phyloP scores from a whole-genome alignment of 129 eudicot genomes.

The Helianthus annuus region HanXRQr2.0-SUNRISE NC_035444.2:14502049-14502548 shows the following conservation, averaged over 20 bases:
- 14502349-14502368: slow-evolving; percentile 52
- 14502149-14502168: neutral
- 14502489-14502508: neutral
- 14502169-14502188: neutral
- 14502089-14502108: neutral
- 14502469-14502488: neutral
- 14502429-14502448: neutral
- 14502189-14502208: neutral
- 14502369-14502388: slow-evolving; percentile 56
- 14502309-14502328: slow-evolving; percentile 44
- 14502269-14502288: slow-evolving; percentile 10
- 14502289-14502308: slow-evolving; percentile 4
- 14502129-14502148: neutral
- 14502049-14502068: neutral
- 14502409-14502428: slow-evolving; percentile 30
- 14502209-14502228: neutral
- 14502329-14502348: slow-evolving; percentile 66
- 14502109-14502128: neutral
- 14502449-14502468: neutral
- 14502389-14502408: slow-evolving; percentile 66
- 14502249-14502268: slow-evolving; percentile 6
- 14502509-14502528: neutral
- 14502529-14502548: slow-evolving; percentile 13
- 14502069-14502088: neutral
- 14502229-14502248: slow-evolving; percentile 11